Conservation (phyloP, 169 alveolate genomes). For the Plasmodium cynomolgi region DNA sequence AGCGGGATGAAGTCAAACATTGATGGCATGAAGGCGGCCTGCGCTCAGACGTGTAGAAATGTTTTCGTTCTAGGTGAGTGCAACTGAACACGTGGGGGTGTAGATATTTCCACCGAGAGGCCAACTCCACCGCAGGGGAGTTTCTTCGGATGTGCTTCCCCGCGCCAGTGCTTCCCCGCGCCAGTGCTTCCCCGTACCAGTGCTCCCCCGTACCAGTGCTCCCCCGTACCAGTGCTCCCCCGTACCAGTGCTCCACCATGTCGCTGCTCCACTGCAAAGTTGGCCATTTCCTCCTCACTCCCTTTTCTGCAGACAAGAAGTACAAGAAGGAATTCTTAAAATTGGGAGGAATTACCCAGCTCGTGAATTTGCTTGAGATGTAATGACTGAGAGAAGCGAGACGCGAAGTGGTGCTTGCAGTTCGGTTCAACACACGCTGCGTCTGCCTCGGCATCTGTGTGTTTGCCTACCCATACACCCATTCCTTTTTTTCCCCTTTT, state of each 20-base stretch:
- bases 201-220: background rate
- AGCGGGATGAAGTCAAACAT: slow-evolving; percentile 89
- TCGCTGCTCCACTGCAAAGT: background rate
- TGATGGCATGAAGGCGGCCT: slow-evolving; percentile 93
- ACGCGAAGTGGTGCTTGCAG: background rate
- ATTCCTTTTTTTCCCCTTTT: background rate
- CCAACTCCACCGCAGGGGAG: background rate
- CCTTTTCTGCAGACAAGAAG: slow-evolving; percentile 77
- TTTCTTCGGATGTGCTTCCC: background rate
- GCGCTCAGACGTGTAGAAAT: slow-evolving; percentile 92
- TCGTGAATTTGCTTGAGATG: slow-evolving; percentile 82
- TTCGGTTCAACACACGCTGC: background rate
- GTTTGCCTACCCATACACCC: background rate
- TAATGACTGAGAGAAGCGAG: slow-evolving; percentile 6
- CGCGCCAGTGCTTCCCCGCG: background rate
- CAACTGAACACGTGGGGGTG: background rate
- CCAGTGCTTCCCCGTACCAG: background rate
- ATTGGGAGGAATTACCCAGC: slow-evolving; percentile 87
- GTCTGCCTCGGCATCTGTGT: background rate
- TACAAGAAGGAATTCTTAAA: slow-evolving; percentile 90
- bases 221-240: background rate
- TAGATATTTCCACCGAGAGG: background rate
- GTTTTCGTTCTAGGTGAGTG: slow-evolving; percentile 87
- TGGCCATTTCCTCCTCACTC: background rate
- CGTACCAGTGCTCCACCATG: background rate